These are phyloP conservation scores for Schizosaccharomyces octosporus DNA, from an alignment of 805 yeast species.

Conservation along the genomic window DNA sequence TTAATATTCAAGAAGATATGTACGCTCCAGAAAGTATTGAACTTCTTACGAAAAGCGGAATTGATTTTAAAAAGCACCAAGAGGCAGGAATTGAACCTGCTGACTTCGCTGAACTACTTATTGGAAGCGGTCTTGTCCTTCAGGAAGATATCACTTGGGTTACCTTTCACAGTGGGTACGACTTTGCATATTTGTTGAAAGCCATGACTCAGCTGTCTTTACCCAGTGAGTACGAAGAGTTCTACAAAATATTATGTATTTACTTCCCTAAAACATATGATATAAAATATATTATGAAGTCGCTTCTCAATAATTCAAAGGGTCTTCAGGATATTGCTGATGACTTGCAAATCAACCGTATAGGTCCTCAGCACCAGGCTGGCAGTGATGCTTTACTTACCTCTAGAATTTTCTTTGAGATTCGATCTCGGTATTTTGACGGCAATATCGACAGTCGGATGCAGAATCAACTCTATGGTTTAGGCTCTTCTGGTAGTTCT, in stretches of 20 bases:
- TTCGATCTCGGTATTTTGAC: constrained; percentile 11
- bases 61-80: constrained; percentile 53
- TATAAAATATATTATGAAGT: constrained; percentile 28
- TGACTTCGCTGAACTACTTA: constrained; percentile 62
- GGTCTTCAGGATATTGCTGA: constrained; percentile 20
- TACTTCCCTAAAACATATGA: constrained; percentile 71
- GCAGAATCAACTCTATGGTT: neutral
- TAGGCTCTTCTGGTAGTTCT: neutral
- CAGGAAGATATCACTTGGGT: constrained; percentile 59
- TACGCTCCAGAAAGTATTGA: constrained; percentile 66
- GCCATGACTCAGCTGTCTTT: constrained; percentile 48
- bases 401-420: constrained; percentile 20
- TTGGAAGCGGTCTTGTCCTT: constrained; percentile 64
- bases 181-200: constrained; percentile 67
- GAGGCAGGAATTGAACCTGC: constrained; percentile 53
- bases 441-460: constrained; percentile 12
- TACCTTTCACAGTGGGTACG: constrained; percentile 81
- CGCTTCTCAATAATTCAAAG: constrained; percentile 6
- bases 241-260: constrained; percentile 39
- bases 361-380: constrained; percentile 18
- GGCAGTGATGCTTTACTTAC: constrained; percentile 23
- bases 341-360: constrained; percentile 17
- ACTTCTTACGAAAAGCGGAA: constrained; percentile 54
- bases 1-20: constrained; percentile 57
- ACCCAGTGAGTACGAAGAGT: constrained; percentile 62